Evolutionary conservation across 2,329 filamentous ascomycete species (phyloP), one percentile per base, ranked within the genome.

Genomic region (Aspergillus sp.): DNA sequence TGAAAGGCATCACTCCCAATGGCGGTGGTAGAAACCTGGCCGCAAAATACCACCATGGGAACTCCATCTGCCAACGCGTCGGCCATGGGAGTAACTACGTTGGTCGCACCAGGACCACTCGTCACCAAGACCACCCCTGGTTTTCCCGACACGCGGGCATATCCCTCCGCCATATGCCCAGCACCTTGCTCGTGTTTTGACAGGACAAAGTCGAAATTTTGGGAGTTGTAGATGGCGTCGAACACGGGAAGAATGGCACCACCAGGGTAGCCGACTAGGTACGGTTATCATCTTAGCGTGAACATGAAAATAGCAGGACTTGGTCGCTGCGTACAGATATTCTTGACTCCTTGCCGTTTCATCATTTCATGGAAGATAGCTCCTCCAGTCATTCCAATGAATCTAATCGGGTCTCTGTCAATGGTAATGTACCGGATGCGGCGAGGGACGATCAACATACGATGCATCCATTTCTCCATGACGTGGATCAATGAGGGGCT

Each of bases 101-200:
- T 97, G 56, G 93, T 97, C 34, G 91, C 91, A 52, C 93, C 93
- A 4, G 93, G 93, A 20, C 93, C 93, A 5, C 92, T 97, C 21
- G 93, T 97, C 56, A 97, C 93, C 55, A 97, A 79, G 47, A 97
- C 92, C 51, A 97, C 91, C 64, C 93, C 93, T 49, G 91, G 90
- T 76, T 91, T 93, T 61, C 92, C 92, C 31, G 88, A 91, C 43
- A 89, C 91, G 63, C 92, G 85, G 47, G 92, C 92, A 71, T 97
- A 97, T 44, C 93, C 93, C 75, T 97, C 87, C 14, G 93, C 93
- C 93, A 97, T 97, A 76, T 97, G 93, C 54, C 93, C 93, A 50
- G 92, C 93, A 55, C 93, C 92, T 77, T 97, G 93, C 77, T 97
- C 93, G 75, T 97, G 92, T 73, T 88, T 85, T 14, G 93, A 91